Percentiles rank a stretch among this genome's conserved stretches.
Evolutionary conservation across 73 alveolate genomes (phyloP).

Genomic region (Paraurostyla sp.): DNA sequence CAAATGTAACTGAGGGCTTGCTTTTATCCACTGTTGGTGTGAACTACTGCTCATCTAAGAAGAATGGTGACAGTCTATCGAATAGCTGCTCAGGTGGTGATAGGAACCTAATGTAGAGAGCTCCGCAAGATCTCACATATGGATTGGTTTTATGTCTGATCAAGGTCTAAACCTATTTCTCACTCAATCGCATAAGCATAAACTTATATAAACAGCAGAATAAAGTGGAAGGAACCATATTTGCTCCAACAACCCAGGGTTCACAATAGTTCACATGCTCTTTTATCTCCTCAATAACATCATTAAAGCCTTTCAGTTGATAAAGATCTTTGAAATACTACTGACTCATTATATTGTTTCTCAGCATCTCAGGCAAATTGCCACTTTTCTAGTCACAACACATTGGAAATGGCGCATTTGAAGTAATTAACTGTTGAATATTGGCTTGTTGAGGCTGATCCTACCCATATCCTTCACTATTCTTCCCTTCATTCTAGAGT

Average conservation of each 20-base stretch:
- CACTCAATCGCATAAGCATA: conserved; percentile 81
- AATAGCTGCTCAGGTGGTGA: conserved; percentile 82
- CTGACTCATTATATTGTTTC: conserved; percentile 77
- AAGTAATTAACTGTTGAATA: neutral
- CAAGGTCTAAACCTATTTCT: conserved; percentile 68
- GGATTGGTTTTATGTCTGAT: conserved; percentile 68
- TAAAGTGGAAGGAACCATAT: conserved; percentile 89
- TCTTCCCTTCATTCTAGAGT: neutral
- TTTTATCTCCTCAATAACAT: conserved; percentile 82
- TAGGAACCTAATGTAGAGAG: conserved; percentile 83
- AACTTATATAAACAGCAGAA: conserved; percentile 87
- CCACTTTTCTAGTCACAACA: conserved; percentile 71
- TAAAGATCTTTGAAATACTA: conserved; percentile 85
- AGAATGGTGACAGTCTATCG: conserved; percentile 78
- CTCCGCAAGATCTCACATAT: conserved; percentile 82
- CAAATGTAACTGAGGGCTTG: conserved; percentile 78
- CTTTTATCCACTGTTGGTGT: conserved; percentile 74
- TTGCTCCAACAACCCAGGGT: conserved; percentile 90
- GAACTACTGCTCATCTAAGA: conserved; percentile 82
- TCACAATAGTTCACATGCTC: conserved; percentile 81
- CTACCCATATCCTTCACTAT: no score
- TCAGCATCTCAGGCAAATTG: conserved; percentile 79
- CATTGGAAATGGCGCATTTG: conserved; percentile 64
- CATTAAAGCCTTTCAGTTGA: conserved; percentile 72
- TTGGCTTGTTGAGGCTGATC: no score